Conservation (phyloP, 2,329 filamentous ascomycete species). For the Triangularia setosa region DNA sequence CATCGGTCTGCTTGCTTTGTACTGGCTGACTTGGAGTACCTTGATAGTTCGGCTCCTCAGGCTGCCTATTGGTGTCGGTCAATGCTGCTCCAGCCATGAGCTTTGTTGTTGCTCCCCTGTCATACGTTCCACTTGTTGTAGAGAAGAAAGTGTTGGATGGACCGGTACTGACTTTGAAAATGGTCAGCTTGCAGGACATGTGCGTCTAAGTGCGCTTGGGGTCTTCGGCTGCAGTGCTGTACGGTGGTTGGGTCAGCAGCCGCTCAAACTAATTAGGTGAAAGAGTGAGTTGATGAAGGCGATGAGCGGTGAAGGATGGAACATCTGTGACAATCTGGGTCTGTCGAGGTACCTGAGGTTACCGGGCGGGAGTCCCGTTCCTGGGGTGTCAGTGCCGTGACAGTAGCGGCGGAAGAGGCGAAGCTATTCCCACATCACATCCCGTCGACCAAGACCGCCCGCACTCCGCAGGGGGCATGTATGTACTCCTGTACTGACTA, state of each 20-base stretch:
- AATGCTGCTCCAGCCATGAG: not conserved
- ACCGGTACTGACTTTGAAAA: conserved; percentile 10
- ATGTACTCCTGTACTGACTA: not conserved
- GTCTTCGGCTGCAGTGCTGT: conserved; percentile 8
- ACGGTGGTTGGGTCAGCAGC: conserved; percentile 16
- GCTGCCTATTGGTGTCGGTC: not conserved
- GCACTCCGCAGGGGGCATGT: not conserved
- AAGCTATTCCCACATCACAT: conserved; percentile 23
- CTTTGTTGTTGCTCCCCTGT: not conserved
- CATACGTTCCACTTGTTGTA: not conserved
- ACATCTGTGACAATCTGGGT: conserved; percentile 10
- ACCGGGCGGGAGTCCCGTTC: conserved; percentile 9
- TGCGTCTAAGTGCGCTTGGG: conserved; percentile 17
- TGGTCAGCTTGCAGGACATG: conserved; percentile 15
- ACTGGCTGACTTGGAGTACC: not conserved
- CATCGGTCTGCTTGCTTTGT: not conserved
- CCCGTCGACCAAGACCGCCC: conserved; percentile 7
- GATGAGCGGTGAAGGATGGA: conserved; percentile 24
- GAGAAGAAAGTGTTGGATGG: not conserved
- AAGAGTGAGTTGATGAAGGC: not conserved
- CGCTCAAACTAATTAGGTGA: conserved; percentile 5
- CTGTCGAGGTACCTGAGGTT: conserved; percentile 6
- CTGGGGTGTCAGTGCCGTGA: not conserved
- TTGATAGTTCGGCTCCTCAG: not conserved
- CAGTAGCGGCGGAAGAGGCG: conserved; percentile 9